Conservation (phyloP, 164 flowering plant genomes). For the Vitis rupestris region DNA sequence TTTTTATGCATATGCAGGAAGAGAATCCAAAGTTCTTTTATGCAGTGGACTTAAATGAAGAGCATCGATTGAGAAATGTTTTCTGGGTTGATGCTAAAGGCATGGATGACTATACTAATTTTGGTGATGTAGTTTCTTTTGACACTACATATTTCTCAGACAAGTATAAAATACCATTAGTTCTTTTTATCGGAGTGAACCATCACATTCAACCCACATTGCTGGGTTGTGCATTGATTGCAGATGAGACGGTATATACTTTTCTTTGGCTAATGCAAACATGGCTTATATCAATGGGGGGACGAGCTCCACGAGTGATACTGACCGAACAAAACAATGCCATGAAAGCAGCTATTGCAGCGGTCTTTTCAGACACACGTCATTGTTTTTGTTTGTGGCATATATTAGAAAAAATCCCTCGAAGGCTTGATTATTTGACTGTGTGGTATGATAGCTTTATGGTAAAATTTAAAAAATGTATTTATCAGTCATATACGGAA, state of each 20-base stretch:
- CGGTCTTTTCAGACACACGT: slow-evolving; percentile 39
- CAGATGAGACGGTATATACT: slow-evolving; percentile 42
- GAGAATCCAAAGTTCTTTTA: slow-evolving; percentile 52
- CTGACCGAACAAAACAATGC: slow-evolving; percentile 43
- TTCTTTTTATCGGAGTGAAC: slow-evolving; percentile 48
- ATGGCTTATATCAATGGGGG: slow-evolving; percentile 50
- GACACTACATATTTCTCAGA: slow-evolving; percentile 42
- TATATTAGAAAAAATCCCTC: slow-evolving; percentile 40
- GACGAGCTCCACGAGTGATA: slow-evolving; percentile 38
- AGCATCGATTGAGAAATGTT: slow-evolving; percentile 43
- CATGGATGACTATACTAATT: slow-evolving; percentile 34
- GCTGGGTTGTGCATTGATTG: slow-evolving; percentile 51
- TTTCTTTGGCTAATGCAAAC: slow-evolving; percentile 51
- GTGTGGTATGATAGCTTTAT: slow-evolving; percentile 33
- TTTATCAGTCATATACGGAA: slow-evolving; percentile 42
- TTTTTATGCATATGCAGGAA: slow-evolving; percentile 47
- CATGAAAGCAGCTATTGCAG: slow-evolving; percentile 34
- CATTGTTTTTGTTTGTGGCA: slow-evolving; percentile 47
- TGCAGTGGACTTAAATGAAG: slow-evolving; percentile 54
- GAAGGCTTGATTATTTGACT: slow-evolving; percentile 33
- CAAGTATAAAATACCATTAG: slow-evolving; percentile 42
- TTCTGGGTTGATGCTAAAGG: slow-evolving; percentile 58
- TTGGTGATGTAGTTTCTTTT: slow-evolving; percentile 47
- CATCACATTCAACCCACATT: slow-evolving; percentile 47
- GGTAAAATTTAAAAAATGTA: slow-evolving; percentile 40